phyloP scores from a whole-genome alignment of 164 flowering plant species.

The Magnolia sinica region DNA sequence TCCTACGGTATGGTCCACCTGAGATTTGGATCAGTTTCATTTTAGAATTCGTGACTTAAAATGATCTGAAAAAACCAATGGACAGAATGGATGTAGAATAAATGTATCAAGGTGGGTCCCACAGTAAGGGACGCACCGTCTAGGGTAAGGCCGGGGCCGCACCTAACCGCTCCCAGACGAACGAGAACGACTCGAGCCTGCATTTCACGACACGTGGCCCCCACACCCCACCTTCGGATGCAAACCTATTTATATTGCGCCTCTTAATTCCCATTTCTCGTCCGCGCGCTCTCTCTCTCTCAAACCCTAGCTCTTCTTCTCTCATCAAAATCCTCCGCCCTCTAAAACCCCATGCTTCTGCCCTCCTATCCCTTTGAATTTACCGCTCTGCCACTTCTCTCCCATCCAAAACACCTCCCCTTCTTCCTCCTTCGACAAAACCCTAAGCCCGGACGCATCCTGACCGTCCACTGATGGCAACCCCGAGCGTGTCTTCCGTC shows the following conservation, averaged over 20 bases:
- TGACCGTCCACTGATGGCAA: conserved; percentile 32
- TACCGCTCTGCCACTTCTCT: neutral
- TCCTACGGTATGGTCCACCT: no score
- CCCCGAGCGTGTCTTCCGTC: conserved; percentile 55
- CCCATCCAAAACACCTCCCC: neutral
- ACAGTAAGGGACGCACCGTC: neutral
- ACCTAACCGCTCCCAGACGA: neutral
- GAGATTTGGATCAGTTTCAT: no score
- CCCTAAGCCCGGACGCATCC: neutral
- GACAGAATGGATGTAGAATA: no score
- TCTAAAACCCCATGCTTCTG: conserved; percentile 1
- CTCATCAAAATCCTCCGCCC: neutral
- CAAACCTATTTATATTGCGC: conserved; percentile 95
- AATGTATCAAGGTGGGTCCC: neutral
- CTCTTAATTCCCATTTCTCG: conserved; percentile 36
- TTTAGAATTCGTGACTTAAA: no score
- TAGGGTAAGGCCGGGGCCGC: neutral
- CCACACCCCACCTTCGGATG: conserved; percentile 45
- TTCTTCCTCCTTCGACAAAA: neutral
- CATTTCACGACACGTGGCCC: conserved; percentile 52
- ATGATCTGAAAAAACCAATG: no score
- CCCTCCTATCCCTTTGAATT: conserved; percentile 3
- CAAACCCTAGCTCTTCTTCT: conserved; percentile 15
- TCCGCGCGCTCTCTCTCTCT: conserved; percentile 24
- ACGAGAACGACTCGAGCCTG: neutral